These are phyloP conservation scores for Saksenaea vasiformis DNA, from an alignment of 371 early-diverging fungal species.

Conservation along the genomic window DNA sequence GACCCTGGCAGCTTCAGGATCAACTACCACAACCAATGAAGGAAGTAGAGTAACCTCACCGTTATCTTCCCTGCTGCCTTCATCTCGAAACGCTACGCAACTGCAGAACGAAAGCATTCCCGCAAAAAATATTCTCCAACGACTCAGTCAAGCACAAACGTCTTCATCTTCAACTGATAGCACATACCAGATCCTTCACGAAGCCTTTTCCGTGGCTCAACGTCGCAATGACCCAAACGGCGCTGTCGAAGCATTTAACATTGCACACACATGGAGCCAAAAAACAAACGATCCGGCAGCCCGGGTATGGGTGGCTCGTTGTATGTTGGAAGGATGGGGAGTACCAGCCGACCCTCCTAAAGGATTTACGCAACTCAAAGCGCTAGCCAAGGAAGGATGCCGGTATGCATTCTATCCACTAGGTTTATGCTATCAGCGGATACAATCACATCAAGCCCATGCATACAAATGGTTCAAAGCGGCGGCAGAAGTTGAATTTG, in stretches of 20 bases:
- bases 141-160: not conserved
- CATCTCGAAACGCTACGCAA: not conserved
- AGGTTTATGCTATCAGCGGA: slow-evolving; percentile 34
- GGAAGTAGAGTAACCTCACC: not conserved
- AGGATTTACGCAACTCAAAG: slow-evolving; percentile 34
- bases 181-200: slow-evolving; percentile 14
- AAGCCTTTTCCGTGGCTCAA: slow-evolving; percentile 22
- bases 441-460: not conserved
- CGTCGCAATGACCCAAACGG: slow-evolving; percentile 18
- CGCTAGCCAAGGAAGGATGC: slow-evolving; percentile 28
- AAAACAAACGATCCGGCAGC: slow-evolving; percentile 29
- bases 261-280: slow-evolving; percentile 32
- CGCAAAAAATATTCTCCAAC: not conserved
- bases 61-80: not conserved
- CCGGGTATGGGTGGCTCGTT: slow-evolving; percentile 42
- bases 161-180: not conserved
- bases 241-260: slow-evolving; percentile 31
- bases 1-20: not conserved
- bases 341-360: slow-evolving; percentile 20
- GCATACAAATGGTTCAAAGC: slow-evolving; percentile 68
- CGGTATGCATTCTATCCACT: slow-evolving; percentile 46
- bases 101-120: not conserved
- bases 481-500: slow-evolving; percentile 70
- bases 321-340: slow-evolving; percentile 47
- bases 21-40: not conserved